Evolutionary conservation across 306 rosid genomes (phyloP).

Genomic region (Castanospermum australe): DNA sequence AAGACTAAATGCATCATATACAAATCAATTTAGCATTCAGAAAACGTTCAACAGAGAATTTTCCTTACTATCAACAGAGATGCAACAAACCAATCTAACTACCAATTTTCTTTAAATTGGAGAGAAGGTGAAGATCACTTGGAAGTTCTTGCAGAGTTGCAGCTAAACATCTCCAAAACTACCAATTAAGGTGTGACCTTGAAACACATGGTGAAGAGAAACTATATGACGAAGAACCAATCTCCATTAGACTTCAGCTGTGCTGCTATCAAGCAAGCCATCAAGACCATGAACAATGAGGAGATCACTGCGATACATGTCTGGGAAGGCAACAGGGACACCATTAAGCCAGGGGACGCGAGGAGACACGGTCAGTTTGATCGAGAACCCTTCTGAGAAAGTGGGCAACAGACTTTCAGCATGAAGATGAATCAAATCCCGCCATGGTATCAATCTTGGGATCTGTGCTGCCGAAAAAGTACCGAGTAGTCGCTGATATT

Average conservation of each 20-base stretch:
- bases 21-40: background rate
- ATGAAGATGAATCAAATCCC: slow-evolving; percentile 17
- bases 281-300: slow-evolving; percentile 42
- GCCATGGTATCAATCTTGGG: slow-evolving; percentile 33
- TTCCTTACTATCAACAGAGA: background rate
- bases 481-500: slow-evolving; percentile 18
- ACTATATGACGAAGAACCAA: too few species aligned
- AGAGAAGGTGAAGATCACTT: background rate
- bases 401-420: slow-evolving; percentile 30
- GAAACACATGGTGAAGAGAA: too few species aligned
- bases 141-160: too few species aligned
- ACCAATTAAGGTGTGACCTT: background rate
- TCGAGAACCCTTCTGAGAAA: slow-evolving; percentile 30
- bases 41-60: background rate
- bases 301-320: slow-evolving; percentile 25
- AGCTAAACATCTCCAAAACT: too few species aligned
- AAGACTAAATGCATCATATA: background rate
- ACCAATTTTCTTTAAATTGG: too few species aligned
- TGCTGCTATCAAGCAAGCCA: slow-evolving; percentile 21
- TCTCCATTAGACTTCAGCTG: background rate
- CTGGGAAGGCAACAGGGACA: slow-evolving; percentile 14
- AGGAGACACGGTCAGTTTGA: slow-evolving; percentile 28
- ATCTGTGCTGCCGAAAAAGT: slow-evolving; percentile 33
- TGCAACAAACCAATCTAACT: background rate
- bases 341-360: slow-evolving; percentile 33